Percentiles rank a stretch among this genome's conserved stretches.
Evolutionary conservation across 306 rosid genomes (phyloP).

Genomic region (Biancaea sappan): DNA sequence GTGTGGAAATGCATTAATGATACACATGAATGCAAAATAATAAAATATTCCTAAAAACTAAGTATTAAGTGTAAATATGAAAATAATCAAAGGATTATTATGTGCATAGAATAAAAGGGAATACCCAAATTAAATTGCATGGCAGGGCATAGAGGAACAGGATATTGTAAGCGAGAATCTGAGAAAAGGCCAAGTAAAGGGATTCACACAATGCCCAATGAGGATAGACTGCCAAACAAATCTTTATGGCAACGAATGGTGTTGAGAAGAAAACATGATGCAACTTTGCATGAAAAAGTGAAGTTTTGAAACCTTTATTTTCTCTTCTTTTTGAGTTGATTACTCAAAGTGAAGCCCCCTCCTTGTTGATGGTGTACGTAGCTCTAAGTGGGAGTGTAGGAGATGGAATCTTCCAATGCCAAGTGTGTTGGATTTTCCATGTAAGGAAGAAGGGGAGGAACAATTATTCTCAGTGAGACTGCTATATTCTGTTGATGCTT

Average conservation of each 20-base stretch:
- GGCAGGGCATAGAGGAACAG: not conserved
- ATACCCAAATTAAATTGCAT: not conserved
- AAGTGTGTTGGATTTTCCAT: not conserved
- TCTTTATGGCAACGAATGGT: not conserved
- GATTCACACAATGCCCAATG: constrained; percentile 5
- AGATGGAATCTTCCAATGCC: not conserved
- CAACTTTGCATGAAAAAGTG: not conserved
- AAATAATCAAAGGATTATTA: too few species aligned
- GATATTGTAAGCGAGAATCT: not conserved
- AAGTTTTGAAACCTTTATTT: not conserved
- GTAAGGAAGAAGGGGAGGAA: not conserved
- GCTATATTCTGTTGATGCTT: constrained; percentile 29
- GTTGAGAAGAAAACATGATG: not conserved
- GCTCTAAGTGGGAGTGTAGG: not conserved
- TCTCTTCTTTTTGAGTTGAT: not conserved
- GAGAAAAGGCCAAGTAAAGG: not conserved
- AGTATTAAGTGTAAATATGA: too few species aligned
- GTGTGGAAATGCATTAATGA: too few species aligned
- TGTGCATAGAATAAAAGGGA: too few species aligned
- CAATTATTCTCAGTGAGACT: constrained; percentile 39
- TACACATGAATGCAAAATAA: too few species aligned
- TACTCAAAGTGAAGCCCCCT: not conserved
- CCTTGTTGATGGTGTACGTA: not conserved
- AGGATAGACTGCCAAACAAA: not conserved
- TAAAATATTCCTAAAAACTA: too few species aligned